phyloP scores from a whole-genome alignment of 345 rosid genomes.

The Balakata baccata region DNA sequence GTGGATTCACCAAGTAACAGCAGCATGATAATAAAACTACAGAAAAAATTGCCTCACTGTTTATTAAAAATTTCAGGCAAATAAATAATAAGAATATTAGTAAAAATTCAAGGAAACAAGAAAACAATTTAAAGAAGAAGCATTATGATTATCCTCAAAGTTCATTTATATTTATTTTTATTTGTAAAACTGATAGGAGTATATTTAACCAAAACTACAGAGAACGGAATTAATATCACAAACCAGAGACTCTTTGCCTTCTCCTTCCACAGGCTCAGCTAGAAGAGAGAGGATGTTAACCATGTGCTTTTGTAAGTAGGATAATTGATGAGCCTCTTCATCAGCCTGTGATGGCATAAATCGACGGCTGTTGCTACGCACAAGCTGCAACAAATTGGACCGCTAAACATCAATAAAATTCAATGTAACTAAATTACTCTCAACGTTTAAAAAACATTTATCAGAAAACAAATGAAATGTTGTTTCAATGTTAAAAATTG shows the following conservation, averaged over 20 bases:
- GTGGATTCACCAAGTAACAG: background rate
- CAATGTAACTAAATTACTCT: background rate
- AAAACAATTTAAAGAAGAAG: background rate
- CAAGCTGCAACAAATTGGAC: constrained; percentile 60
- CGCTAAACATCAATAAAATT: constrained; percentile 14
- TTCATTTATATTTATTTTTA: background rate
- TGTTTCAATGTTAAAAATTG: background rate
- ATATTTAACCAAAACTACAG: background rate
- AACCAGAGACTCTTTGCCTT: constrained; percentile 88
- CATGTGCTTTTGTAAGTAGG: constrained; percentile 92
- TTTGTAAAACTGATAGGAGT: background rate
- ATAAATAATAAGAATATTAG: background rate
- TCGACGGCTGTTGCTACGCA: constrained; percentile 95
- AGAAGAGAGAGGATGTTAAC: constrained; percentile 81
- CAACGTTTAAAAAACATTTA: constrained; percentile 5
- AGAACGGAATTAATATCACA: constrained; percentile 20
- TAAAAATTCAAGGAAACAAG: background rate
- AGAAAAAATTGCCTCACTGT: background rate
- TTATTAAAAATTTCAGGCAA: background rate
- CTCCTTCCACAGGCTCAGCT: constrained; percentile 88
- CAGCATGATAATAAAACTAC: background rate
- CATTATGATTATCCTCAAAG: background rate
- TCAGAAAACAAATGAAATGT: background rate
- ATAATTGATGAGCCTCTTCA: constrained; percentile 96
- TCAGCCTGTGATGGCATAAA: constrained; percentile 93